Conservation (phyloP, 257 asterid species). For the Nicotiana tabacum region DNA sequence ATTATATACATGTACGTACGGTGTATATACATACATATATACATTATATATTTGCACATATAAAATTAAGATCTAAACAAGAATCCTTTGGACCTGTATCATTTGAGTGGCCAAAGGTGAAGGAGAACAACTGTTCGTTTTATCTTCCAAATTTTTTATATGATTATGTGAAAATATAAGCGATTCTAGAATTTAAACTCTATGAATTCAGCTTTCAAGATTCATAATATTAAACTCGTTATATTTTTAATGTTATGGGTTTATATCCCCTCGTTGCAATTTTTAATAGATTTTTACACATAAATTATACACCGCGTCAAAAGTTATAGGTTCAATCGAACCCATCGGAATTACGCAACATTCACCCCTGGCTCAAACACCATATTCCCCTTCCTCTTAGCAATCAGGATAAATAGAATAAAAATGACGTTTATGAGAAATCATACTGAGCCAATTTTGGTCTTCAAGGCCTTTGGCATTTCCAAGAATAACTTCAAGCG, state of each 20-base stretch:
- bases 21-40: no score
- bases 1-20: no score
- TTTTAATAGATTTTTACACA: no score
- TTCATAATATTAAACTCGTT: no score
- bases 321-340: no score
- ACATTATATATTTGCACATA: neutral
- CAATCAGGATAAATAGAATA: neutral
- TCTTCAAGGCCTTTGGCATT: constrained; percentile 67
- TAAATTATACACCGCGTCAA: no score
- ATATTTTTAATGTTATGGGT: no score
- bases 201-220: no score
- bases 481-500: constrained; percentile 73
- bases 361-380: neutral
- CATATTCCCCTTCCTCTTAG: neutral
- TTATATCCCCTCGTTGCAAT: no score
- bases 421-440: neutral
- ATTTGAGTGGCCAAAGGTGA: neutral
- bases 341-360: no score
- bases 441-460: constrained; percentile 53
- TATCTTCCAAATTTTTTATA: neutral
- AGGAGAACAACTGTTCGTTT: neutral
- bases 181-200: no score
- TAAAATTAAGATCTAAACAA: neutral
- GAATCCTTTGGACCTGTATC: neutral
- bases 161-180: neutral